Evolutionary conservation across 345 rosid species (phyloP), one percentile per base, ranked within the genome.

Genomic region (Psidium guajava): DNA sequence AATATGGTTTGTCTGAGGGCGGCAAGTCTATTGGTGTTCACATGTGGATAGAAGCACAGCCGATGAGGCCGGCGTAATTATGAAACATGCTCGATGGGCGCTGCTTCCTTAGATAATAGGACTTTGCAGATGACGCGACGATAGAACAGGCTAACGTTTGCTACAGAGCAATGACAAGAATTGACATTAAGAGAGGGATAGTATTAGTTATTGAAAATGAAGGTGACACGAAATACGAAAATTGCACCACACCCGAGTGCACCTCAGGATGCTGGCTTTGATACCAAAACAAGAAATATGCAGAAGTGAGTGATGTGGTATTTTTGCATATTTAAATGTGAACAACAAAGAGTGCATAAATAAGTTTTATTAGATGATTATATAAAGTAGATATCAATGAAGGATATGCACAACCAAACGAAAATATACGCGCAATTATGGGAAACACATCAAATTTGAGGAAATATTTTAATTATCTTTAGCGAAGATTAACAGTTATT

Each of bases 261-360:
- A 59, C 32, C 36, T 59, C 14, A 6, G 8, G 8, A n/a, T n/a
- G n/a, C 5, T 58, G n/a, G 36, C 69, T 14, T n/a, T 0, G 3
- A 6, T 6, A 13, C 20, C 9, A 59, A 27, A 59, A 59, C 27
- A 59, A 59, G 40, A 64, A 32, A 64, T 28, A 64, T 15, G 22
- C 32, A 10, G 42, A 32, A 32, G 3, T 28, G 75, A 28, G 75
- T 28, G 27, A 64, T 3, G 8, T 15, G 6, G 44, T 16, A 64
- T 15, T 64, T 64, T 32, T 28, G 42, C 16, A 32, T 64, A 15
- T 64, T 32, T 2, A 0, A 1, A 28, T 1, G 6, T 64, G 22
- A 8, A 16, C 22, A 64, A 16, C 8, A 6, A 32, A 15, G 1
- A 1, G 0, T 28, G 3, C 40, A 28, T 6, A 16, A 1, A 0